These are phyloP conservation scores for Saksenaea vasiformis DNA, from an alignment of 371 early-diverging fungal species.

Conservation along the genomic window DNA sequence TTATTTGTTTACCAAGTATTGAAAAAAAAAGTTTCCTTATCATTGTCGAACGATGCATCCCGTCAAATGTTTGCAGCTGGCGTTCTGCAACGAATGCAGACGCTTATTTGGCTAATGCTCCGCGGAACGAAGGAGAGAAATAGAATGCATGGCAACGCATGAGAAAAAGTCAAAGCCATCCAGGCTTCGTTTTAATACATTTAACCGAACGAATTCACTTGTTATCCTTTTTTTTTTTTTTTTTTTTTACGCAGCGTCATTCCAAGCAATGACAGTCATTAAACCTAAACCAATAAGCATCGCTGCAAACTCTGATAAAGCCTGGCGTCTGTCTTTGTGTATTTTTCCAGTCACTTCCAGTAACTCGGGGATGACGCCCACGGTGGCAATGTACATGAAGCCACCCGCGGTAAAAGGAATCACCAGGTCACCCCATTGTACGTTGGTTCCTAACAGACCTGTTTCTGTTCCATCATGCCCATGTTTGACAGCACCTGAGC, in stretches of 20 bases:
- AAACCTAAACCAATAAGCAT: slow-evolving; percentile 68
- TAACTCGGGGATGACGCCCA: slow-evolving; percentile 86
- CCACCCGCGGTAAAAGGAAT: slow-evolving; percentile 91
- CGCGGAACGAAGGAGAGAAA: too few species aligned
- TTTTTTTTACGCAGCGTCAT: slow-evolving; percentile 36
- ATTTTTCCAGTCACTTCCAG: slow-evolving; percentile 64
- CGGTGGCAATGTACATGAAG: slow-evolving; percentile 88
- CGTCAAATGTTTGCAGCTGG: slow-evolving; percentile 1
- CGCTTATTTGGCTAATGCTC: too few species aligned
- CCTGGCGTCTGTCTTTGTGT: slow-evolving; percentile 52
- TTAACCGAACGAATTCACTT: too few species aligned
- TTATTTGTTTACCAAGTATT: too few species aligned
- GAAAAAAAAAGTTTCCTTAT: too few species aligned
- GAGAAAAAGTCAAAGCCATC: too few species aligned
- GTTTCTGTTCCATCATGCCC: slow-evolving; percentile 3
- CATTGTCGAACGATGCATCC: not conserved
- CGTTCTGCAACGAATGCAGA: too few species aligned
- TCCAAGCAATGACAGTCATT: slow-evolving; percentile 68
- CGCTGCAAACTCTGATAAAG: slow-evolving; percentile 56
- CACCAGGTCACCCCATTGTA: slow-evolving; percentile 65
- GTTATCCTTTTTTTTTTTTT: not conserved
- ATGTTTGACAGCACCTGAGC: not conserved
- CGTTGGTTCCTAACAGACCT: slow-evolving; percentile 52
- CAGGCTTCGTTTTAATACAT: too few species aligned
- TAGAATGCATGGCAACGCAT: too few species aligned